These are phyloP conservation scores for Gillenia trifoliata DNA, from an alignment of 306 rosid genomes.

Conservation along the genomic window DNA sequence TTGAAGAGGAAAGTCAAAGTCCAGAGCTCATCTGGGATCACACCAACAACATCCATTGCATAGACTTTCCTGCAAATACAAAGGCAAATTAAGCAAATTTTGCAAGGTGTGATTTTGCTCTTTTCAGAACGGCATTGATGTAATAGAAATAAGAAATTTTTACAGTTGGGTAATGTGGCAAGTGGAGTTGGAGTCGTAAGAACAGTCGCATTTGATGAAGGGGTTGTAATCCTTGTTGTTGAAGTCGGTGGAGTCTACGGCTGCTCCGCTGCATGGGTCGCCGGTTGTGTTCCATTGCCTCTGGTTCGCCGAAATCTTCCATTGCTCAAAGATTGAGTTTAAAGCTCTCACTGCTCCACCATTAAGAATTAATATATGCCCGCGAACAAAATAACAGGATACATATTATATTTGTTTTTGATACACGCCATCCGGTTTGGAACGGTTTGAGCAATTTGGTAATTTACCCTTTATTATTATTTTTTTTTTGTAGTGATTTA, in stretches of 20 bases:
- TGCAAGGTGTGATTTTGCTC: background rate
- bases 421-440: too few relatives aligned
- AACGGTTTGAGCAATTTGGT: too few relatives aligned
- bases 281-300: constrained; percentile 62
- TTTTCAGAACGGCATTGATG: background rate
- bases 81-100: too few relatives aligned
- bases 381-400: background rate
- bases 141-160: background rate
- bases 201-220: constrained; percentile 63
- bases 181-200: constrained; percentile 21
- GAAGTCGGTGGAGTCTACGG: constrained; percentile 26
- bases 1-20: constrained; percentile 53
- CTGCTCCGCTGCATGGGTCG: constrained; percentile 63
- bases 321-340: constrained; percentile 57
- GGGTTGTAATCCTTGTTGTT: constrained; percentile 19
- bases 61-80: constrained; percentile 58
- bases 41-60: constrained; percentile 37
- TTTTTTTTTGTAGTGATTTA: too few relatives aligned
- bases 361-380: background rate
- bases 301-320: constrained; percentile 31
- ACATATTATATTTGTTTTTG: too few relatives aligned
- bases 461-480: too few relatives aligned
- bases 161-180: constrained; percentile 70
- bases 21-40: constrained; percentile 73
- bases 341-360: constrained; percentile 43